phyloP scores from a whole-genome alignment of 495 filamentous ascomycete species.

The Aspergillus saccharolyticus region DNA sequence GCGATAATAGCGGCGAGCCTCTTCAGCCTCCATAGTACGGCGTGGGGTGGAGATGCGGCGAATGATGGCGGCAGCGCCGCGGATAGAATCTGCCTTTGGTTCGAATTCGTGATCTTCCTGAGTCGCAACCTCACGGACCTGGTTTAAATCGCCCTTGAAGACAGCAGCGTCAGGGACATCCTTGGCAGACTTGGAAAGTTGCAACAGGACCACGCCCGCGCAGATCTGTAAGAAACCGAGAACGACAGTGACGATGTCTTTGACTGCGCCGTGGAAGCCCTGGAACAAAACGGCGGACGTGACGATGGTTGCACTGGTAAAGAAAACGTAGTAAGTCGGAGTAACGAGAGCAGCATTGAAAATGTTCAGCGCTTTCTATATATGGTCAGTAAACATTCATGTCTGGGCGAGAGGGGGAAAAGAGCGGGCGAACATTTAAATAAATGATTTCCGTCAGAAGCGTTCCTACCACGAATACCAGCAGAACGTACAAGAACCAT shows the following conservation, averaged over 20 bases:
- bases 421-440: slow-evolving; percentile 70
- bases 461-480: slow-evolving; percentile 85
- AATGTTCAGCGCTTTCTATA: slow-evolving; percentile 94
- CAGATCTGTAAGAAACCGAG: slow-evolving; percentile 95
- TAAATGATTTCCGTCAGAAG: slow-evolving; percentile 91
- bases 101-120: slow-evolving; percentile 93
- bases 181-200: slow-evolving; percentile 97
- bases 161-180: slow-evolving; percentile 92
- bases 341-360: slow-evolving; percentile 98
- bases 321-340: slow-evolving; percentile 97
- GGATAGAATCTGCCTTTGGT: slow-evolving; percentile 93
- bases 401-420: background rate
- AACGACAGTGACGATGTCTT: slow-evolving; percentile 80
- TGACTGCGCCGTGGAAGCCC: slow-evolving; percentile 83
- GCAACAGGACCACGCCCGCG: slow-evolving; percentile 88
- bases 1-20: slow-evolving; percentile 72
- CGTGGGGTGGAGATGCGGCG: slow-evolving; percentile 73
- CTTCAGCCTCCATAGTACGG: slow-evolving; percentile 73
- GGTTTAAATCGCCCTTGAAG: slow-evolving; percentile 88
- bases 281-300: slow-evolving; percentile 89
- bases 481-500: slow-evolving; percentile 90
- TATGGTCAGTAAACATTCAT: slow-evolving; percentile 21
- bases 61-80: slow-evolving; percentile 85
- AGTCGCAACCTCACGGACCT: slow-evolving; percentile 89
- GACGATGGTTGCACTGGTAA: slow-evolving; percentile 91